Percentiles rank a stretch among this genome's conserved stretches.
Conservation (phyloP, 2,329 filamentous ascomycete genomes). For the Aspergillus pseudotamarii region DNA sequence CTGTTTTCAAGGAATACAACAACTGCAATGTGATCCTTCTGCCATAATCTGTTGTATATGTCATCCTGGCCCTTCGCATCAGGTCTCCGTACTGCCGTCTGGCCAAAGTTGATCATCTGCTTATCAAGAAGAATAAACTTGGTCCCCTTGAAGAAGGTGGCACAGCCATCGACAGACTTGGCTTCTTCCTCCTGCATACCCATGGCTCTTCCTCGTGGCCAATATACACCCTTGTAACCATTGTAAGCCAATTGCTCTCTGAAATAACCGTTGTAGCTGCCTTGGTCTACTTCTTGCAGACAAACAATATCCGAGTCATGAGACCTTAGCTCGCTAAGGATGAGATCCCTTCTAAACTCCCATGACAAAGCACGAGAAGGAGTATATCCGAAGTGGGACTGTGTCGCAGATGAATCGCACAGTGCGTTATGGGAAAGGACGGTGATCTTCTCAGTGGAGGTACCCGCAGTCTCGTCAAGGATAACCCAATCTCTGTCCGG, state of each 20-base stretch:
- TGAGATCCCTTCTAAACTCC: constrained; percentile 82
- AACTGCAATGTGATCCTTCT: constrained; percentile 94
- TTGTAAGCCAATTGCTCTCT: constrained; percentile 80
- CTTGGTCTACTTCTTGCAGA: constrained; percentile 89
- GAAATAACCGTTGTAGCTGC: constrained; percentile 91
- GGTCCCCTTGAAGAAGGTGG: constrained; percentile 93
- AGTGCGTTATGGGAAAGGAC: constrained; percentile 95
- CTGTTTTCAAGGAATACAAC: constrained; percentile 92
- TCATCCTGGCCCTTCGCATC: constrained; percentile 98
- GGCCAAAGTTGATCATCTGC: constrained; percentile 87
- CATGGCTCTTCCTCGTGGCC: constrained; percentile 84
- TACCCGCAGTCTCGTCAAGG: constrained; percentile 59
- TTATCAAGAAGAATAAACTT: constrained; percentile 95
- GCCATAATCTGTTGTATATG: constrained; percentile 98
- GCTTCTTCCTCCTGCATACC: constrained; percentile 92
- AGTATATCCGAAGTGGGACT: constrained; percentile 85
- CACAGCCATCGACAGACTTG: constrained; percentile 90
- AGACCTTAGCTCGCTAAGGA: constrained; percentile 77
- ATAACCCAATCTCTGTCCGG: constrained; percentile 74
- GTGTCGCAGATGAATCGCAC: constrained; percentile 89
- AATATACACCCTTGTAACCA: constrained; percentile 93
- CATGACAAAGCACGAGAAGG: constrained; percentile 79
- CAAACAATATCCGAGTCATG: constrained; percentile 88
- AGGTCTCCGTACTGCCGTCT: constrained; percentile 87
- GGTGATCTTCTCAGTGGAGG: constrained; percentile 67